These are phyloP conservation scores for Aspergillus vadensis DNA, from an alignment of 2,329 filamentous ascomycete genomes.

Conservation along the genomic window DNA sequence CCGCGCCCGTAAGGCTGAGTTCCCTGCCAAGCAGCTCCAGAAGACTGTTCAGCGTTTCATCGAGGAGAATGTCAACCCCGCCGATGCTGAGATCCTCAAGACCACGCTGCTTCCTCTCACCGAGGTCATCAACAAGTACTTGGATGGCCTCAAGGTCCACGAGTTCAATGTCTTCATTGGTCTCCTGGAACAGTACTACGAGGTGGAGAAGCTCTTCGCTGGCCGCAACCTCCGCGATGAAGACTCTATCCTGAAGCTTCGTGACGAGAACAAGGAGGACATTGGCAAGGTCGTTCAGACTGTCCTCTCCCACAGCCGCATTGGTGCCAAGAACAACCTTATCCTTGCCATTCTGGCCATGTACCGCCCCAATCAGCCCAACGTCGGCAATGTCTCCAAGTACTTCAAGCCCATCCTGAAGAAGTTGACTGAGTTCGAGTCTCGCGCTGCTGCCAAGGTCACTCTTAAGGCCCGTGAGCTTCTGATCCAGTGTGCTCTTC, in stretches of 20 bases:
- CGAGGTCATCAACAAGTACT: slow-evolving; percentile 76
- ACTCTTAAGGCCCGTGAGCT: slow-evolving; percentile 96
- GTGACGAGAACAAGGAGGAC: slow-evolving; percentile 96
- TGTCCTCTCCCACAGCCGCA: slow-evolving; percentile 89
- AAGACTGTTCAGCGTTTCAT: slow-evolving; percentile 87
- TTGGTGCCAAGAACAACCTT: slow-evolving; percentile 91
- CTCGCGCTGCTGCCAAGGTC: slow-evolving; percentile 85
- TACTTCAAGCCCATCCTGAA: slow-evolving; percentile 80
- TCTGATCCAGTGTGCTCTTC: slow-evolving; percentile 94
- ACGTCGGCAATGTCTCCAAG: slow-evolving; percentile 83
- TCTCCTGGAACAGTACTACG: slow-evolving; percentile 78
- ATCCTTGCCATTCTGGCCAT: slow-evolving; percentile 88
- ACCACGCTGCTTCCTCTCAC: slow-evolving; percentile 72
- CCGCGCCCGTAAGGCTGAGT: slow-evolving; percentile 76
- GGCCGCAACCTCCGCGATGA: slow-evolving; percentile 84
- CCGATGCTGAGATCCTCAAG: slow-evolving; percentile 73
- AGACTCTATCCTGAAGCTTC: slow-evolving; percentile 87
- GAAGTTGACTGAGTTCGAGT: slow-evolving; percentile 88
- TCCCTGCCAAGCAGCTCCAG: slow-evolving; percentile 83
- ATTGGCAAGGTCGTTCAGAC: slow-evolving; percentile 80
- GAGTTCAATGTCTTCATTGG: slow-evolving; percentile 80
- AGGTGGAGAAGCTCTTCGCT: slow-evolving; percentile 85
- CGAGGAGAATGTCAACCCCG: slow-evolving; percentile 75
- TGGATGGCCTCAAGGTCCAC: slow-evolving; percentile 84
- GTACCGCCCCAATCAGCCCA: slow-evolving; percentile 92